Evolutionary conservation across 2,329 filamentous ascomycete genomes (phyloP).

Genomic region (Verticillium dahliae): DNA sequence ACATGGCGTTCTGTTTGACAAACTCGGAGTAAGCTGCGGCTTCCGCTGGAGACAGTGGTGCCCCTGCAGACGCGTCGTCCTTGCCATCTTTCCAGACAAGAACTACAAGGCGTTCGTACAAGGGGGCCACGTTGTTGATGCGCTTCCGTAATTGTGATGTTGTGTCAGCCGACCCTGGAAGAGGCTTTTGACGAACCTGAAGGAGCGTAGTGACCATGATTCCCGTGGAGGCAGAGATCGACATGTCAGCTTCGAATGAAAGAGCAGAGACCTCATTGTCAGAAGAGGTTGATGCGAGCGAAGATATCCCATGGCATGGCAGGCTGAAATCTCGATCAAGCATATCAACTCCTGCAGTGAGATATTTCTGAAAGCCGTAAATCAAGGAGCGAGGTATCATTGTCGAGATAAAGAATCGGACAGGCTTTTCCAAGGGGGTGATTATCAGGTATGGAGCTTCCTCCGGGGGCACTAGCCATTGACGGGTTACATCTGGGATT

Average conservation of each 20-base stretch:
- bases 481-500: neutral
- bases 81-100: conserved; percentile 52
- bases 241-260: conserved; percentile 62
- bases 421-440: conserved; percentile 9
- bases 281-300: neutral
- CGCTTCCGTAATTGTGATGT: conserved; percentile 46
- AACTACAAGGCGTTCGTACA: conserved; percentile 64
- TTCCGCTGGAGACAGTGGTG: conserved; percentile 32
- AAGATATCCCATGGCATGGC: neutral
- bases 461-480: too few relatives aligned
- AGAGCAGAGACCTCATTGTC: neutral
- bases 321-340: conserved; percentile 54
- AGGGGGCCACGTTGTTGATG: conserved; percentile 42
- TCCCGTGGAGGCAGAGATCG: conserved; percentile 62
- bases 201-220: conserved; percentile 66
- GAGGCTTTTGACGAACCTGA: conserved; percentile 62
- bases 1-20: conserved; percentile 14
- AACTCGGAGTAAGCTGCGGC: conserved; percentile 41
- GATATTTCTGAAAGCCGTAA: conserved; percentile 35
- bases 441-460: conserved; percentile 10
- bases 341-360: conserved; percentile 42
- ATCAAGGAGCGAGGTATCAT: conserved; percentile 39
- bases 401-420: conserved; percentile 44
- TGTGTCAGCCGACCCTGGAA: conserved; percentile 41
- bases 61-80: conserved; percentile 30